Base-by-base conservation (phyloP, 73 alveolate species). In the Symbiodinium pilosum region DNA sequence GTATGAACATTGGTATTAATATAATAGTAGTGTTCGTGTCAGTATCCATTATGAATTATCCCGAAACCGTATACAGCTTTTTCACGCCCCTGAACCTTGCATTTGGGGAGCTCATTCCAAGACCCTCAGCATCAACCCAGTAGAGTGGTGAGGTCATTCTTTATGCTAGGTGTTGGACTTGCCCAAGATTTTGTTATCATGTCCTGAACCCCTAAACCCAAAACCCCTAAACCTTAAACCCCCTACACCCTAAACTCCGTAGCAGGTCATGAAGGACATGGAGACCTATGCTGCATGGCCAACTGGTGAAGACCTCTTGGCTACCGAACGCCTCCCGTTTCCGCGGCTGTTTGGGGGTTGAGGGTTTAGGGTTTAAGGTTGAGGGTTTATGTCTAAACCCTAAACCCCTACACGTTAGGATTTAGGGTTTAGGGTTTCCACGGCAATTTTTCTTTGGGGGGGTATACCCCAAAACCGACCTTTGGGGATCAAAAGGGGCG, bases 261-360 rank as follows among this genome's bases (percentile, higher is more conserved):
- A 26, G 26, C 34, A 64, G 81, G 38, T 64, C 81, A 64, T 64
- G 38, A 38, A 38, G 34, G 6, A n/a, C 81, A 34, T 64, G 12
- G 81, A 64, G 81, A 12, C 39, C 30, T 64, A 28, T 64, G 32
- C 81, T 14, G 34, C 81, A 14, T 64, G 81, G 81, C 81, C 81
- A 1, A 64, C 81, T 12, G 81, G 81, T 4, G 81, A 64, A 28
- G 81, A 64, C 30, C 81, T 64, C 38, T n/a, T 64, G 30, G 81
- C 81, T 38, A 64, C 81, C 39, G 81, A 64, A 38, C 81, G 81
- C 81, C 81, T 64, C 81, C 81, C 81, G 81, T 64, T 16, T 38
- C 1, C 81, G 14, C 59, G 21, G n/a, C n/a, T n/a, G 59, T 47
- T 6, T 47, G 59, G 73, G 34, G 32, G 38, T 28, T n/a, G 1